These are phyloP conservation scores for Orbilia brochopaga DNA, from an alignment of 2,329 filamentous ascomycete species.

Conservation along the genomic window DNA sequence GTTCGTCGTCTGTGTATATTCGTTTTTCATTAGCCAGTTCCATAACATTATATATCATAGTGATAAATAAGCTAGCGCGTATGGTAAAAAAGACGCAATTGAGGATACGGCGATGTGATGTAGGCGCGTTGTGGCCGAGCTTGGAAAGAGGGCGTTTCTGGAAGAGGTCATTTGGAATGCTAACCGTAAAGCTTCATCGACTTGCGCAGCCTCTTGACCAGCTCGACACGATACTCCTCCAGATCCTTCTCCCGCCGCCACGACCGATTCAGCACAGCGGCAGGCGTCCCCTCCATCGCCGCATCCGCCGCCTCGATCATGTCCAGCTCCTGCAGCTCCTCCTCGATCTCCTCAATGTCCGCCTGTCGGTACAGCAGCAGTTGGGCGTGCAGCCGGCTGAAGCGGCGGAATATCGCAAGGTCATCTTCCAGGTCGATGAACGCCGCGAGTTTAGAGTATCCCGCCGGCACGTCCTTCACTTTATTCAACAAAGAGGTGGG, in stretches of 20 bases:
- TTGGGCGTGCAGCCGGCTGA: slow-evolving; percentile 32
- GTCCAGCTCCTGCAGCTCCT: slow-evolving; percentile 29
- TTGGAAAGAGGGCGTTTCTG: not conserved
- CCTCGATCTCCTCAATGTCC: slow-evolving; percentile 43
- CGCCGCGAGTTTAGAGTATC: slow-evolving; percentile 44
- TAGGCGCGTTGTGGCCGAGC: not conserved
- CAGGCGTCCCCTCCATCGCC: slow-evolving; percentile 11
- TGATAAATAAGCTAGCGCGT: too few relatives aligned
- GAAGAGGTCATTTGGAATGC: not conserved
- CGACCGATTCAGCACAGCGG: slow-evolving; percentile 22
- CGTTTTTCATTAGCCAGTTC: not conserved
- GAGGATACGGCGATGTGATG: too few relatives aligned
- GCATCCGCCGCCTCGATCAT: slow-evolving; percentile 27
- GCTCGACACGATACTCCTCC: slow-evolving; percentile 33
- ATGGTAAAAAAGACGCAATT: too few relatives aligned
- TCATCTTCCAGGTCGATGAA: slow-evolving; percentile 41
- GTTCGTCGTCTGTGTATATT: slow-evolving; percentile 28
- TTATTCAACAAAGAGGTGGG: too few relatives aligned
- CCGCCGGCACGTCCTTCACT: slow-evolving; percentile 35
- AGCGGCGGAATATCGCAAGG: slow-evolving; percentile 41
- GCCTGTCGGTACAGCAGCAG: slow-evolving; percentile 46
- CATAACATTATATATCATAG: not conserved
- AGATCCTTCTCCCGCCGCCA: slow-evolving; percentile 42
- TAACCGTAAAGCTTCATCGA: slow-evolving; percentile 43
- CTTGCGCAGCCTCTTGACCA: slow-evolving; percentile 34